These are phyloP conservation scores for Cerioporus squamosus DNA, from an alignment of 1,284 basidiomycete species.

Conservation along the genomic window DNA sequence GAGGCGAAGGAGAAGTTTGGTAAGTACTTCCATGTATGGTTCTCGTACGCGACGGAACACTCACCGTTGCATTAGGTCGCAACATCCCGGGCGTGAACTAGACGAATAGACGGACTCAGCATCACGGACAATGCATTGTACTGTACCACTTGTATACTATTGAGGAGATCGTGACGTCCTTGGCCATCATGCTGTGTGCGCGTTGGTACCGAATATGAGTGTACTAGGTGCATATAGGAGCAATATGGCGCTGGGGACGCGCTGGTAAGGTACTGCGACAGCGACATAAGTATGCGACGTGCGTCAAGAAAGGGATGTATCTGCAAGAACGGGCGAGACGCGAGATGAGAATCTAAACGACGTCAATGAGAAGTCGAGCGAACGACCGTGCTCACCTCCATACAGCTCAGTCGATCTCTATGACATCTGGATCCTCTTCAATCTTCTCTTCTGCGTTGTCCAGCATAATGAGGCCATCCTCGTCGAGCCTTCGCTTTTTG, in stretches of 20 bases:
- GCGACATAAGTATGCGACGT: slow-evolving; percentile 24
- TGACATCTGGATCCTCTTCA: slow-evolving; percentile 56
- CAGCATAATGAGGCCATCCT: slow-evolving; percentile 72
- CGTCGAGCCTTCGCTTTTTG: slow-evolving; percentile 66
- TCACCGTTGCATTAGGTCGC: slow-evolving; percentile 27
- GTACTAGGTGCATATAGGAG: no score
- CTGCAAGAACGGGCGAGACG: no score
- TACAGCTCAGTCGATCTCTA: slow-evolving; percentile 43
- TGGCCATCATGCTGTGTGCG: no score
- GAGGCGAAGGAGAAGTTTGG: slow-evolving; percentile 27
- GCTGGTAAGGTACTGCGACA: slow-evolving; percentile 7
- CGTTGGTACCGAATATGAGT: not conserved
- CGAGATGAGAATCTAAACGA: no score
- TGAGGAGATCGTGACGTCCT: not conserved
- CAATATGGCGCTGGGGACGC: no score
- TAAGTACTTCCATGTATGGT: slow-evolving; percentile 11
- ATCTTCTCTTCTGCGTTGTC: slow-evolving; percentile 60
- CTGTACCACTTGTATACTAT: not conserved
- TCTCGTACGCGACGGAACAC: not conserved
- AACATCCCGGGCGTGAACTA: slow-evolving; percentile 33
- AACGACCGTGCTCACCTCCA: not conserved
- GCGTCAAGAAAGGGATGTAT: no score
- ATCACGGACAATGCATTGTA: slow-evolving; percentile 16
- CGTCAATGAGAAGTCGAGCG: no score
- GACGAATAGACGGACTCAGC: slow-evolving; percentile 6